A percentile compares a stretch with the other conserved stretches of the same genome.
These are phyloP conservation scores for Capsaspora owczarzaki DNA, from an alignment of 78 protist species.

Conservation along the genomic window DNA sequence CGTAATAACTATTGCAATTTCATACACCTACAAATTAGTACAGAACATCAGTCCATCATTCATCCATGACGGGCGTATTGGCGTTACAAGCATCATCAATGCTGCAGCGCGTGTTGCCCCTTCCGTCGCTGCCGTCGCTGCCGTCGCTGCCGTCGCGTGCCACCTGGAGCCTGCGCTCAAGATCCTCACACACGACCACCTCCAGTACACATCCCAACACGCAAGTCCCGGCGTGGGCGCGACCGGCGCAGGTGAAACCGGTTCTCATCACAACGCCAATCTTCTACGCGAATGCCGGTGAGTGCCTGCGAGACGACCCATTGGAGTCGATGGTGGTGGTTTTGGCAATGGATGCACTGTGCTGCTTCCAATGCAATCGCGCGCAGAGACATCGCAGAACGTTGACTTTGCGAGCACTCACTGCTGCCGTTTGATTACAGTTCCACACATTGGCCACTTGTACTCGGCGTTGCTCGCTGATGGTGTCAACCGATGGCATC, in stretches of 20 bases:
- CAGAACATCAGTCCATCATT: too few species aligned
- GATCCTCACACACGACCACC: too few species aligned
- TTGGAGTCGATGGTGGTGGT: neutral
- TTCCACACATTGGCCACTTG: constrained; percentile 82
- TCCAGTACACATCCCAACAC: too few species aligned
- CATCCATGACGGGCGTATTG: too few species aligned
- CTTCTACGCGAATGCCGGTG: constrained; percentile 87
- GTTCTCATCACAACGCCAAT: constrained; percentile 86
- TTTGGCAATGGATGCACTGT: neutral
- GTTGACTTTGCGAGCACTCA: neutral
- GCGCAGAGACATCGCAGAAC: neutral
- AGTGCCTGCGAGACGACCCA: constrained; percentile 24
- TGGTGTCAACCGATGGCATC: constrained; percentile 61
- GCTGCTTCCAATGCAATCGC: neutral
- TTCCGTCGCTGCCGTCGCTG: too few species aligned
- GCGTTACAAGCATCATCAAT: too few species aligned
- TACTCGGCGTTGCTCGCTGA: constrained; percentile 80
- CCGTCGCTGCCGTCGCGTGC: too few species aligned
- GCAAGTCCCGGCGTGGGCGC: too few species aligned
- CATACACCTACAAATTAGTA: too few species aligned
- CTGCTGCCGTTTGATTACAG: neutral
- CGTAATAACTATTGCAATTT: too few species aligned
- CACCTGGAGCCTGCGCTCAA: too few species aligned
- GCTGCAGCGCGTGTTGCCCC: too few species aligned
- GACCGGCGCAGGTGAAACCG: neutral